Evolutionary conservation across 2,329 filamentous ascomycete genomes (phyloP).

Genomic region (Colletotrichum cordylinicola): DNA sequence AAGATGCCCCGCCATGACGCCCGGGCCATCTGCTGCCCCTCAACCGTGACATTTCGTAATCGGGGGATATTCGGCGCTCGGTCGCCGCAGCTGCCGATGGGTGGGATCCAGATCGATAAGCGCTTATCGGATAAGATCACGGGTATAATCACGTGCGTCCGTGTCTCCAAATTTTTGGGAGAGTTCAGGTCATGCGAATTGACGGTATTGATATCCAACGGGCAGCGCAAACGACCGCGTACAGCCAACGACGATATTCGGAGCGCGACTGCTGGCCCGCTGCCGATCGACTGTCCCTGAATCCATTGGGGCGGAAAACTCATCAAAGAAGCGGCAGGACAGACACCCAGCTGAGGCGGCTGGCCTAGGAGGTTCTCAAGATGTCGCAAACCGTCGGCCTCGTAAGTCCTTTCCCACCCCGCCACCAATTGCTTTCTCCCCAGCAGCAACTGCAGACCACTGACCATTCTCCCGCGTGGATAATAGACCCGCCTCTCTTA

Average conservation of each 20-base stretch:
- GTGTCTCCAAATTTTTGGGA: slow-evolving; percentile 18
- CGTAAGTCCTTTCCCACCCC: slow-evolving; percentile 50
- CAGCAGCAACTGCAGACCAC: background rate
- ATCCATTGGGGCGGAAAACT: background rate
- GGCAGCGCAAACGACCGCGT: slow-evolving; percentile 1
- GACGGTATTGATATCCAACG: background rate
- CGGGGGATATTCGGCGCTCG: background rate
- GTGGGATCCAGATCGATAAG: background rate
- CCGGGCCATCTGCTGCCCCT: background rate
- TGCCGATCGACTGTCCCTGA: slow-evolving; percentile 3
- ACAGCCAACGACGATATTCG: background rate
- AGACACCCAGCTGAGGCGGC: slow-evolving; percentile 1
- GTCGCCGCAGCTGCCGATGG: background rate
- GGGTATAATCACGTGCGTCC: background rate
- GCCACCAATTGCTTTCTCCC: background rate
- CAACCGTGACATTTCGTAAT: background rate
- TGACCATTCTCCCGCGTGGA: background rate
- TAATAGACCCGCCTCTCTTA: slow-evolving; percentile 91
- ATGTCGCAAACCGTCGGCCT: slow-evolving; percentile 85
- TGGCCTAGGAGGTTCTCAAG: slow-evolving; percentile 29
- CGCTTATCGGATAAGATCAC: background rate
- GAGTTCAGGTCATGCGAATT: slow-evolving; percentile 1
- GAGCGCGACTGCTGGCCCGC: slow-evolving; percentile 21
- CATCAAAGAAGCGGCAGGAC: background rate
- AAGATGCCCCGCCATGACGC: background rate